Evolutionary conservation across 441 rosid genomes (phyloP), one percentile per base, ranked within the genome.

Genomic region (Pelargonium australe): DNA sequence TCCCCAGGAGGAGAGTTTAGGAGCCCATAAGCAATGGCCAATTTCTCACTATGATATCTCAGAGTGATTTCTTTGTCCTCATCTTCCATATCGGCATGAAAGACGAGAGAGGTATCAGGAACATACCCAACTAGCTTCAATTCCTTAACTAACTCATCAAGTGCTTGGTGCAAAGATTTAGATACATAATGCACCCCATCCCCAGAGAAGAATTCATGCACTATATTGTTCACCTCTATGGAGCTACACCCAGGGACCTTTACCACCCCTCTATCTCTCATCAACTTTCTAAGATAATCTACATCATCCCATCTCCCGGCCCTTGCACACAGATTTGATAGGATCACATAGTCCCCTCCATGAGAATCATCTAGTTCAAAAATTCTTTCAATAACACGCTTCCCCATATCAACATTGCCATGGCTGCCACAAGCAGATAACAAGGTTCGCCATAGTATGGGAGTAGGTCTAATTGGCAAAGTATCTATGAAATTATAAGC

Each of bases 231-330:
- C 53, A 89, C 77, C 76, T 91, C 93, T 66, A 87, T 81, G 20
- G 91, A 89, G 69, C 97, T 91, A 73, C 88, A 84, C 9, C 97
- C 96, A 2, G 96, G 97, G 79, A 89, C 73, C 78, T 91, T 91
- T 8, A 80, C 85, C 1, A 62, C 88, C 2, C 80, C 85, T 76
- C 80, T 84, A 64, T 83, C 83, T 1, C 70, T 83, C 94, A 89
- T 89, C 72, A 81, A 41, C 73, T 80, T 86, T 73, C 95, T 84
- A 20, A 88, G 34, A 28, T 68, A 72, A 72, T 88, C 83, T 8
- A 86, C 93, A 20, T 80, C 78, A 65, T 90, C 87, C 95, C 95
- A 90, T 77, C 78, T 85, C 70, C 82, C 85, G 20, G 81, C 82
- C 78, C 86, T 81, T 6, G 91, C 96, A 75, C 76, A 88, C 70